Evolutionary conservation across 139 green algal species (phyloP), one percentile per base, ranked within the genome.

Genomic region (Coelastrella sp.): DNA sequence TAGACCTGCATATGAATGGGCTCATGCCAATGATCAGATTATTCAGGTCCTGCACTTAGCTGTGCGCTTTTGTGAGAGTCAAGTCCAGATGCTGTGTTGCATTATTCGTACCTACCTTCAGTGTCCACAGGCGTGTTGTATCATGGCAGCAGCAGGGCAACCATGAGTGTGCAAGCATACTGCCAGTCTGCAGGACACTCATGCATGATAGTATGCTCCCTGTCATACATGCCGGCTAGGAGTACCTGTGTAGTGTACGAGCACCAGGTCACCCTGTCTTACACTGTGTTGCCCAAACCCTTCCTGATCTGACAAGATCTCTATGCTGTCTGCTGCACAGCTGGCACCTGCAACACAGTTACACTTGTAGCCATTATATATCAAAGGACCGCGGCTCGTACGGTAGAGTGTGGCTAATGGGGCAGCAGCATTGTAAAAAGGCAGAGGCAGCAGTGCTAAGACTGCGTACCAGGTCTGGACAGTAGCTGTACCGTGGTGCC

Each of bases 221-320:
- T 71, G 61, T 71, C 11, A 13, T 13, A 19, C 54, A 59, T 4
- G 3, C 20, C 32, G 32, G 32, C 32, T 47, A 47, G 32, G 32
- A 47, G 32, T 47, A 66, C 83, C 65, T 66, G 65, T 80, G 32
- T 83, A 89, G 57, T 89, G 84, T 14, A 89, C 73, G 7, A 89
- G 84, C n/a, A 81, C 66, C 84, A 82, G 13, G 84, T 89, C 84
- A 19, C 84, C 84, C 47, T 83, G 32, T 2, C 13, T 54, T 11
- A 65, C 84, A 3, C 68, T 54, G 57, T 89, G 84, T 71, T 71
- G 71, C 16, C 84, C 84, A 64, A 83, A 83, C 20, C 84, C 84
- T 11, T 56, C 58, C 57, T 81, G 17, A 20, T 89, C 84, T 65
- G 60, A 20, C 13, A 89, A 10, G 4, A 89, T 11, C 19, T 89